Evolutionary conservation across 1,284 basidiomycete species (phyloP).

Genomic region (Bondarzewia mesenterica): DNA sequence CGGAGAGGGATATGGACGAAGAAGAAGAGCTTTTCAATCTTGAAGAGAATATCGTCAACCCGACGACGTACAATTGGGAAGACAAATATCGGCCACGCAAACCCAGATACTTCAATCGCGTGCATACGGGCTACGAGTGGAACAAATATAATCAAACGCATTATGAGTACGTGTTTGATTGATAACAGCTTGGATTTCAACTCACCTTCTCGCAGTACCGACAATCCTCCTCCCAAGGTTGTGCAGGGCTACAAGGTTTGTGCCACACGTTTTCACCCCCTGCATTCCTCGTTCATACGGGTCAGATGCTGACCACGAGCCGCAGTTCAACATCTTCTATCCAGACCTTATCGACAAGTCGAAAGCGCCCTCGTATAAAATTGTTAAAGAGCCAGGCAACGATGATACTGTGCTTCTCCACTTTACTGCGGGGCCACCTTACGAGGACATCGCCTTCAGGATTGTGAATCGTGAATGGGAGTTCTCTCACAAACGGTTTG

Average conservation of each 20-base stretch:
- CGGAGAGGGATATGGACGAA: conserved; percentile 89
- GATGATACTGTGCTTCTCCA: conserved; percentile 91
- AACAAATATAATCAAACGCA: conserved; percentile 99
- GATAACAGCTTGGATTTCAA: not conserved
- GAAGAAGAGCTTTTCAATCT: conserved; percentile 92
- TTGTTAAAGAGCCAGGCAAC: conserved; percentile 86
- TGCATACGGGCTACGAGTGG: conserved; percentile 99
- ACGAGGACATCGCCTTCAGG: conserved; percentile 97
- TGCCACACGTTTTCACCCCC: conserved; percentile 9
- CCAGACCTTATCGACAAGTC: conserved; percentile 96
- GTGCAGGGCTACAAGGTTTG: conserved; percentile 95
- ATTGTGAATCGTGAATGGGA: conserved; percentile 99
- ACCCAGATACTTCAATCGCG: conserved; percentile 97
- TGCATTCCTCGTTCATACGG: not conserved
- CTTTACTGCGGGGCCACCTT: conserved; percentile 96
- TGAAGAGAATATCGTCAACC: conserved; percentile 78
- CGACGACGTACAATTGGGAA: conserved; percentile 92
- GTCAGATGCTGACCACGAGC: not conserved
- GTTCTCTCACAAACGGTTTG: conserved; percentile 88
- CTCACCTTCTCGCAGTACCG: conserved; percentile 47
- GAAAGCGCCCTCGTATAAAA: conserved; percentile 92
- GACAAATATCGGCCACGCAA: conserved; percentile 99
- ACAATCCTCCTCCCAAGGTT: conserved; percentile 95
- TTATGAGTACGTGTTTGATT: conserved; percentile 76
- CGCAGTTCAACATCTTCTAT: conserved; percentile 92